phyloP scores from a whole-genome alignment of 495 filamentous ascomycete genomes.

The Glarea lozoyensis region DNA sequence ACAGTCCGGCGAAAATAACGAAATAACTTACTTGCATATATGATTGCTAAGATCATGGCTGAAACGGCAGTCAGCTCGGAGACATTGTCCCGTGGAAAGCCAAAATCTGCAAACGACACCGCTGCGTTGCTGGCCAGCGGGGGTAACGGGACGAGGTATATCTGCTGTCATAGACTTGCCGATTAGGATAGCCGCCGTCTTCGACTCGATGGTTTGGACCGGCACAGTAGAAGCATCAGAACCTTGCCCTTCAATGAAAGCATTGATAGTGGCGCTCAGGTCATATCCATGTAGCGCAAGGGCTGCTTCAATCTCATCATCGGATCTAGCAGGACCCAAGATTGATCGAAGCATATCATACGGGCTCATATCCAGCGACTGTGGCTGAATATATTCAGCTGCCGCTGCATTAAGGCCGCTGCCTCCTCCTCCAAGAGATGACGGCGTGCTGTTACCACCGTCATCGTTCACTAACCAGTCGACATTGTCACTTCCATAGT shows the following conservation, averaged over 20 bases:
- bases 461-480: slow-evolving; percentile 96
- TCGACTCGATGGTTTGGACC: slow-evolving; percentile 37
- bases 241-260: slow-evolving; percentile 61
- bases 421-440: slow-evolving; percentile 49
- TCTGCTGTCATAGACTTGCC: slow-evolving; percentile 81
- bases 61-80: slow-evolving; percentile 92
- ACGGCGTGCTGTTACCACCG: slow-evolving; percentile 64
- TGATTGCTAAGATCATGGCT: slow-evolving; percentile 93
- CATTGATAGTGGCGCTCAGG: slow-evolving; percentile 77
- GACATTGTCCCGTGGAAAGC: slow-evolving; percentile 83
- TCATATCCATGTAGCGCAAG: slow-evolving; percentile 89
- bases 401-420: slow-evolving; percentile 65
- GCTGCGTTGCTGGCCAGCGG: slow-evolving; percentile 59
- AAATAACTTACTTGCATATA: slow-evolving; percentile 84
- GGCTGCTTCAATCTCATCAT: slow-evolving; percentile 88
- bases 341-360: slow-evolving; percentile 98
- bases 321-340: slow-evolving; percentile 75
- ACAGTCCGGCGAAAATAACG: background rate
- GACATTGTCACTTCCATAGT: slow-evolving; percentile 86
- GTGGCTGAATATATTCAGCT: slow-evolving; percentile 62
- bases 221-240: slow-evolving; percentile 29
- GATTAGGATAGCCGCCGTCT: slow-evolving; percentile 58
- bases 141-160: slow-evolving; percentile 59
- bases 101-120: slow-evolving; percentile 95
- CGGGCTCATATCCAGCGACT: slow-evolving; percentile 86